phyloP scores from a whole-genome alignment of 371 early-diverging fungal species.

The Lichtheimia corymbifera region DNA sequence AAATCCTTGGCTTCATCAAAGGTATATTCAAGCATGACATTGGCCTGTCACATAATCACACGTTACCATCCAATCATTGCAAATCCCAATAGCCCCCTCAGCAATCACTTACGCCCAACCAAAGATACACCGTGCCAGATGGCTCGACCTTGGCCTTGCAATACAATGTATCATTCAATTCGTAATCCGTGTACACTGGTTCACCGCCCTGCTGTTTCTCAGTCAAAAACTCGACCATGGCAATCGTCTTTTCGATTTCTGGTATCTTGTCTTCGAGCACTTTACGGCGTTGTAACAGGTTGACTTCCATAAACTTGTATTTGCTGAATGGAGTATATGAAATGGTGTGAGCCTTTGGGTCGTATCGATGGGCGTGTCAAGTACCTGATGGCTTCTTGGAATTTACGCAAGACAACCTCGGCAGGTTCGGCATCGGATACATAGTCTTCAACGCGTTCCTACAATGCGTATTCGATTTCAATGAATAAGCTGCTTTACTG shows the following conservation, averaged over 20 bases:
- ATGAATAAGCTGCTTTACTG: background rate
- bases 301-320: conserved; percentile 96
- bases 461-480: background rate
- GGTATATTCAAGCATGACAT: conserved; percentile 95
- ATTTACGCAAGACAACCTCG: conserved; percentile 85
- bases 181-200: conserved; percentile 83
- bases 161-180: conserved; percentile 93
- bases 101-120: conserved; percentile 84
- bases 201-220: conserved; percentile 69
- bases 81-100: background rate
- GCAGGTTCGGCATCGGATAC: conserved; percentile 70
- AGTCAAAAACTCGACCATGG: conserved; percentile 78
- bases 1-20: conserved; percentile 88
- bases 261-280: conserved; percentile 91
- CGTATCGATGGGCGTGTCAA: background rate
- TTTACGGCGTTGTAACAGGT: conserved; percentile 78
- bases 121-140: conserved; percentile 84
- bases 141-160: conserved; percentile 81
- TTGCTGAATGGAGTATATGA: conserved; percentile 61
- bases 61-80: background rate
- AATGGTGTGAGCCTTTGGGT: background rate
- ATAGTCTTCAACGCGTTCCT: conserved; percentile 92
- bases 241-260: conserved; percentile 93
- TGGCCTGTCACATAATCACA: conserved; percentile 62
- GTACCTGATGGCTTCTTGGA: conserved; percentile 89